phyloP scores from a whole-genome alignment of 805 yeast genomes.

The Maudiozyma saulgeensis region DNA sequence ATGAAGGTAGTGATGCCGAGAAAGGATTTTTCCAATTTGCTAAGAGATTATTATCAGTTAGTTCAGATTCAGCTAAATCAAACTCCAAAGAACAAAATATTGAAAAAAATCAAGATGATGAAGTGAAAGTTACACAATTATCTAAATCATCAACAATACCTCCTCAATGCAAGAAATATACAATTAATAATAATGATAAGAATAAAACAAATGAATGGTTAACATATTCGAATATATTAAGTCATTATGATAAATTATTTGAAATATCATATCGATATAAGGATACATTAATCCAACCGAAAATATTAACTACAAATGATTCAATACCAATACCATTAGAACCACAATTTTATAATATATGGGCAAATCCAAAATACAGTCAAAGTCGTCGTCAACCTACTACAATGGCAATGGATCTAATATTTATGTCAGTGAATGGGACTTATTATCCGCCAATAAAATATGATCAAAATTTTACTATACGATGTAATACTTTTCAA shows the following conservation, averaged over 20 bases:
- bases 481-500: constrained; percentile 23
- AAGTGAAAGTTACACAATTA: background rate
- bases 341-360: constrained; percentile 25
- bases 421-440: constrained; percentile 17
- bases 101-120: background rate
- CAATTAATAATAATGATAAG: background rate
- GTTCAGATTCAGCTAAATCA: background rate
- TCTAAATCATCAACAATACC: no score
- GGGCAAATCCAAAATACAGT: constrained; percentile 14
- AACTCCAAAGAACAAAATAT: background rate
- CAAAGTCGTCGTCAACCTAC: constrained; percentile 15
- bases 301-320: constrained; percentile 18
- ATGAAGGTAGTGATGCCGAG: background rate
- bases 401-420: constrained; percentile 22
- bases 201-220: background rate
- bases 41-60: background rate
- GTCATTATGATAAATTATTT: constrained; percentile 34
- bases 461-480: constrained; percentile 5
- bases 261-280: constrained; percentile 35
- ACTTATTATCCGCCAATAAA: constrained; percentile 3
- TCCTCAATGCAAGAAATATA: background rate
- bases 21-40: background rate
- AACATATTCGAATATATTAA: constrained; percentile 32
- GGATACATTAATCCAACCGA: constrained; percentile 36
- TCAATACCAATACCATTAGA: constrained; percentile 27